Evolutionary conservation across 75 land plant species (phyloP), one percentile per base, ranked within the genome.

Genomic region (Pinus albicaulis): DNA sequence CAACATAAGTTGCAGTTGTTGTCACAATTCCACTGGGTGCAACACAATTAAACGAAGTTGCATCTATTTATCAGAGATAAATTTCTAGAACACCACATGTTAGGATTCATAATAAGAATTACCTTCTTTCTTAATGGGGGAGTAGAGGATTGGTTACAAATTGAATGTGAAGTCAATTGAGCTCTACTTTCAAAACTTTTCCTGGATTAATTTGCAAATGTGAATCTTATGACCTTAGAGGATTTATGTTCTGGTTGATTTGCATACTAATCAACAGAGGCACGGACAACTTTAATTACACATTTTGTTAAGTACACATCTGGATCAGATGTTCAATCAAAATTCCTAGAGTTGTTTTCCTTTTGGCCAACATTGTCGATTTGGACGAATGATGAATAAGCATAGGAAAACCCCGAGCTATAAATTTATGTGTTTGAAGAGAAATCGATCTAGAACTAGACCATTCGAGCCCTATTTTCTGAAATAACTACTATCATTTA

Each of bases 1-100:
- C 88, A n/a, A 98, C 98, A 82, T 96, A 96, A 26, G 99, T 96
- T 81, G 99, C 95, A 71, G 85, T 85, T 53, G 99, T 98, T 77
- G 70, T 88, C 41, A 80, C 79, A n/a, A n/a, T 38, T 7, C 44
- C 71, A 66, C 8, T 19, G 11, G 71, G 71, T 36, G 38, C 71
- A 66, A 38, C 22, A 23, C 52, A 66, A 38, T 66, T 48, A 17
- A 66, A 38, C 38, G 52, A 66, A 20, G 48, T 38, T 34, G 71
- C n/a, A 38, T 66, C 23, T 14, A 23, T 66, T 66, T 4, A 31
- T 38, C 19, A 66, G 38, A 44, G 38, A 31, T n/a, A 66, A n/a
- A n/a, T 48, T 48, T 38, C 71, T 66, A 16, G 71, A 66, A 20
- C 71, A 38, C 71, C 48, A 66, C 1, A 66, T 66, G 8, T 38